Conservation (phyloP, 73 alveolate genomes). For the Paramecium sonneborni region DNA sequence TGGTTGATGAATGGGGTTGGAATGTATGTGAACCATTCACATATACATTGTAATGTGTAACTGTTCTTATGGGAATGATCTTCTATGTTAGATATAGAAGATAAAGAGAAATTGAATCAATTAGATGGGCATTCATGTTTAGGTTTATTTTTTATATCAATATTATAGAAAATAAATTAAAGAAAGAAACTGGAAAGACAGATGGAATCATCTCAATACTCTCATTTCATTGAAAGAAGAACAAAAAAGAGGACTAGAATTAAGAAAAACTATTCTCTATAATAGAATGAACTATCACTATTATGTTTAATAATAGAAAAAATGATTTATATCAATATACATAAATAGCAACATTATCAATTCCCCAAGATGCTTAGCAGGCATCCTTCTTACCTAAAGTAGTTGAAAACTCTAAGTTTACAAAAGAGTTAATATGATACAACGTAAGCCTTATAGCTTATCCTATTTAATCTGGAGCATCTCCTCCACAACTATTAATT, state of each 20-base stretch:
- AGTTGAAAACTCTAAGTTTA: slow-evolving; percentile 29
- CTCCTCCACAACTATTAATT: slow-evolving; percentile 46
- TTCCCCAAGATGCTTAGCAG: slow-evolving; percentile 48
- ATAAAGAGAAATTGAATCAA: slow-evolving; percentile 30
- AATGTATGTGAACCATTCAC: slow-evolving; percentile 47
- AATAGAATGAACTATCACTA: slow-evolving; percentile 52
- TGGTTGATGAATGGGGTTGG: slow-evolving; percentile 63
- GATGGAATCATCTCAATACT: slow-evolving; percentile 31
- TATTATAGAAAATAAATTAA: background rate
- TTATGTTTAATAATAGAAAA: slow-evolving; percentile 38
- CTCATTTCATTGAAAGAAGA: background rate
- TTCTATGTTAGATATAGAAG: slow-evolving; percentile 10
- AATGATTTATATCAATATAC: slow-evolving; percentile 19
- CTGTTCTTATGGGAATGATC: slow-evolving; percentile 37
- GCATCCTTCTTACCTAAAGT: slow-evolving; percentile 47
- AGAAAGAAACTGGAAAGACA: slow-evolving; percentile 37
- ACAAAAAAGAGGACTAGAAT: background rate
- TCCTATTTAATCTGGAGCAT: slow-evolving; percentile 48
- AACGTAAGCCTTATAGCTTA: background rate
- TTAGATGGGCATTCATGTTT: slow-evolving; percentile 47
- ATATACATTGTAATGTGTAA: slow-evolving; percentile 8
- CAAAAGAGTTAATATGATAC: background rate
- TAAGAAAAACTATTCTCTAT: background rate
- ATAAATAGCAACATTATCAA: slow-evolving; percentile 48
- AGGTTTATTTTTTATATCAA: background rate